These are phyloP conservation scores for Wickerhamomyces ciferrii DNA, from an alignment of 805 yeast species.

Conservation along the genomic window DNA sequence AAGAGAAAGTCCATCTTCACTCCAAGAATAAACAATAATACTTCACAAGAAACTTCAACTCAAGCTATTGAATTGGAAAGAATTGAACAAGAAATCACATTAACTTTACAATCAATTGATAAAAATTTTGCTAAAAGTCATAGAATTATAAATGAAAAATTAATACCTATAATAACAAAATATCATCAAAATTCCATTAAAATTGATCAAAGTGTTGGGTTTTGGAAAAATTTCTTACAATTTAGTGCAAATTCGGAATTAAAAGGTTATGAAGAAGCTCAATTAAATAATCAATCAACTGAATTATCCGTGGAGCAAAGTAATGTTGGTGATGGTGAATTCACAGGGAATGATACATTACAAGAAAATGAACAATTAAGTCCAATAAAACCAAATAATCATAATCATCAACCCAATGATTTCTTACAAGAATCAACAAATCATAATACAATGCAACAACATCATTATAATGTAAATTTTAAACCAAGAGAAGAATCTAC, in stretches of 20 bases:
- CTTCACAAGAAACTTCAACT: conserved; percentile 14
- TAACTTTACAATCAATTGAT: conserved; percentile 75
- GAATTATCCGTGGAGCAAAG: too few species aligned
- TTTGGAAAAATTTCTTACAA: conserved; percentile 78
- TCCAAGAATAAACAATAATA: conserved; percentile 10
- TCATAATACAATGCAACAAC: conserved; percentile 12
- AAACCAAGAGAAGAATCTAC: not conserved
- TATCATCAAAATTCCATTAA: conserved; percentile 54
- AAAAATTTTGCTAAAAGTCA: conserved; percentile 65
- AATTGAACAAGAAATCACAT: conserved; percentile 74
- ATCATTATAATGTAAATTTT: conserved; percentile 9
- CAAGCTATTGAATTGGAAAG: conserved; percentile 42
- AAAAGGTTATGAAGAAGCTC: conserved; percentile 42
- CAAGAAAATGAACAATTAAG: conserved; percentile 19
- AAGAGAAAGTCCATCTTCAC: conserved; percentile 22
- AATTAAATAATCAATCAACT: conserved; percentile 1
- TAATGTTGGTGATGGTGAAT: conserved; percentile 3
- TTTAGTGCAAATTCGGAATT: conserved; percentile 65
- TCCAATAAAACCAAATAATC: conserved; percentile 17
- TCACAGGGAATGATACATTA: conserved; percentile 4
- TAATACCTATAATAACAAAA: conserved; percentile 61
- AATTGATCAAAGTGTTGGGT: conserved; percentile 62
- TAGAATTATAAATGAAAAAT: conserved; percentile 56
- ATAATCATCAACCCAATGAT: conserved; percentile 1
- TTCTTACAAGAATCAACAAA: conserved; percentile 18